A percentile compares a stretch with the other conserved stretches of the same genome.
phyloP scores from a whole-genome alignment of 768 basidiomycete species.

The Boletus vinaceobasis region DNA sequence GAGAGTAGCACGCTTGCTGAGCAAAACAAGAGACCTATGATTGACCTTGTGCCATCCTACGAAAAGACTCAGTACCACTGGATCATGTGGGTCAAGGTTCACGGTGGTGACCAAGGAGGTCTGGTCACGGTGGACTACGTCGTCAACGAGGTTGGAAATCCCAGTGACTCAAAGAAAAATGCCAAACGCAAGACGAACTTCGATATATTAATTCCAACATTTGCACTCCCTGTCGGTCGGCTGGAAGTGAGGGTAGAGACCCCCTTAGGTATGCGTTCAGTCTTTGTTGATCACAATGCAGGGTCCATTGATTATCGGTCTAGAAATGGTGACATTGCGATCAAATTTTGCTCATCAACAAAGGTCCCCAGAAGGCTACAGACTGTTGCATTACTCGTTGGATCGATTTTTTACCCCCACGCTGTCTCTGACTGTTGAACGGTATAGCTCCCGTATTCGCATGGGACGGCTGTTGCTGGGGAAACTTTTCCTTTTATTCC shows the following conservation, averaged over 20 bases:
- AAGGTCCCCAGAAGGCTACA: constrained; percentile 36
- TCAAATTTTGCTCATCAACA: constrained; percentile 60
- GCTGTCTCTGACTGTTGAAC: constrained; percentile 36
- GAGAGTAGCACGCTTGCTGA: constrained; percentile 47
- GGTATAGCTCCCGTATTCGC: constrained; percentile 1
- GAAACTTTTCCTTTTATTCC: constrained; percentile 11
- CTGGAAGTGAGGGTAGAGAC: constrained; percentile 60
- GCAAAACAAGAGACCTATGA: constrained; percentile 31
- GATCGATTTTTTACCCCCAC: constrained; percentile 58
- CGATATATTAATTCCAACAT: constrained; percentile 64
- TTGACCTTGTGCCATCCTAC: constrained; percentile 41
- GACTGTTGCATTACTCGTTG: constrained; percentile 54
- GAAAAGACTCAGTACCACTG: constrained; percentile 57
- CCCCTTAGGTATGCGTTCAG: constrained; percentile 45
- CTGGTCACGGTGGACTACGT: constrained; percentile 64
- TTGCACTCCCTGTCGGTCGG: constrained; percentile 62
- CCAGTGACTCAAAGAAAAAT: constrained; percentile 33
- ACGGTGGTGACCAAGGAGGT: constrained; percentile 49
- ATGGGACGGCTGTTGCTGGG: constrained; percentile 10
- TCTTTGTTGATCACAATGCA: neutral
- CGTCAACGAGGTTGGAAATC: constrained; percentile 35
- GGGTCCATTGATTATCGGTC: constrained; percentile 29
- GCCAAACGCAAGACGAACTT: constrained; percentile 31
- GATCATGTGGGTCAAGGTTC: constrained; percentile 63
- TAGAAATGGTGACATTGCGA: constrained; percentile 41